Evolutionary conservation across 306 rosid genomes (phyloP).

Genomic region (Macrotyloma uniflorum): DNA sequence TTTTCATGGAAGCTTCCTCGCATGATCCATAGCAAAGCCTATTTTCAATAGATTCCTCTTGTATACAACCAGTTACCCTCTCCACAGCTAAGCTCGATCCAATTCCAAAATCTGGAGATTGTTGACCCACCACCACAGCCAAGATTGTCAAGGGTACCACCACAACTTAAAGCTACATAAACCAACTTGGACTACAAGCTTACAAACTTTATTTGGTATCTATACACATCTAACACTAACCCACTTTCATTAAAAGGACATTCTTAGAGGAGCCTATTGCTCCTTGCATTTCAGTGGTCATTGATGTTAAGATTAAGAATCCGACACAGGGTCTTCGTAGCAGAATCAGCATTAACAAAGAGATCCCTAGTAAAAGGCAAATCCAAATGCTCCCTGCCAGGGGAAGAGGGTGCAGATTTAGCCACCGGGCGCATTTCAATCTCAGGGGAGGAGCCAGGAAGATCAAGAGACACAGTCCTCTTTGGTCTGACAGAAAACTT

Average conservation of each 20-base stretch:
- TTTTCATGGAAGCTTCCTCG: constrained; percentile 33
- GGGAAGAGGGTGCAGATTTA: constrained; percentile 73
- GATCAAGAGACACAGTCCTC: constrained; percentile 69
- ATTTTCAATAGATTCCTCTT: constrained; percentile 24
- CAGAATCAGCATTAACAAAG: constrained; percentile 58
- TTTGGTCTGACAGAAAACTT: constrained; percentile 68
- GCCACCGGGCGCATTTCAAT: constrained; percentile 52
- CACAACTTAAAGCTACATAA: constrained; percentile 46
- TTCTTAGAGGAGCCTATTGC: constrained; percentile 54
- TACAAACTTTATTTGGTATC: constrained; percentile 50
- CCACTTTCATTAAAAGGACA: background rate
- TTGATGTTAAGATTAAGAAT: constrained; percentile 71
- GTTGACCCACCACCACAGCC: constrained; percentile 46
- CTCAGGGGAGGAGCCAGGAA: constrained; percentile 56
- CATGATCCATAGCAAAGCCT: constrained; percentile 22
- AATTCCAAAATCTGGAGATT: constrained; percentile 41
- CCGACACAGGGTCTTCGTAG: constrained; percentile 69
- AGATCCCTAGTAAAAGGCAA: constrained; percentile 44
- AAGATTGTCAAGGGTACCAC: constrained; percentile 35
- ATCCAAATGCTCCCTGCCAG: constrained; percentile 44
- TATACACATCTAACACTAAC: constrained; percentile 54
- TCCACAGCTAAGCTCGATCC: constrained; percentile 35
- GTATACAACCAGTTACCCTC: constrained; percentile 33
- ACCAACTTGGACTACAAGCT: constrained; percentile 37
- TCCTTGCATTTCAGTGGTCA: constrained; percentile 47